Evolutionary conservation across 2,329 filamentous ascomycete genomes (phyloP), one percentile per base, ranked within the genome.

Genomic region (Apiospora aurea): DNA sequence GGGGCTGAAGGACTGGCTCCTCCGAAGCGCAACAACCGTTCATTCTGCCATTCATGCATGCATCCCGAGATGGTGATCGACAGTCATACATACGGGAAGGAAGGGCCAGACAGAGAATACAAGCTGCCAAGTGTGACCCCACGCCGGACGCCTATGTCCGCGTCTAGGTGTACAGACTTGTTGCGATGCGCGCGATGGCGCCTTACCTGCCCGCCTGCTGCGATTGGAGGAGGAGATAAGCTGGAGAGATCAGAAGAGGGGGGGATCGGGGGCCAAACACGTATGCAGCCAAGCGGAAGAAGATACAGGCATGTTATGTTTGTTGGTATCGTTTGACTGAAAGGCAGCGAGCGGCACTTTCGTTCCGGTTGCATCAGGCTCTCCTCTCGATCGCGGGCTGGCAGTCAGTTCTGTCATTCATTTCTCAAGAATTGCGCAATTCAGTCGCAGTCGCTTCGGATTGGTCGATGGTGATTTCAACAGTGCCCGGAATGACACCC

Each of bases 341-440:
- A 29, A 29, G 26, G 26, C 26, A 29, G 1, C 26, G 26, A 29
- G 26, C 49, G 49, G 49, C 49, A 34, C 26, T 10, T 57, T 7
- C 51, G 18, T 61, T 21, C 53, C 53, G 53, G 26, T 34, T 34
- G 53, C 7, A 14, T 34, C 26, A 26, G 53, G 26, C 38, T 38
- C 16, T 38, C 2, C 16, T 57, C 51, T 61, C 7, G 53, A 61
- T 38, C 44, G 53, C 7, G 21, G 26, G 53, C 26, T 18, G 26
- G 53, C 26, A 18, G 46, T 16, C 18, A 47, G 21, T 57, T 10
- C 29, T 8, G 16, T 53, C 49, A 14, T 47, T 16, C 7, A 4
- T 43, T 7, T 47, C 24, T 53, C 49, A 26, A n/a, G 14, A 34
- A 61, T 61, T 38, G 53, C 53, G 53, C 53, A 61, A 61, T 61